These are phyloP conservation scores for Gryganskiella cystojenkinii DNA, from an alignment of 192 early-diverging fungal species.

Conservation along the genomic window DNA sequence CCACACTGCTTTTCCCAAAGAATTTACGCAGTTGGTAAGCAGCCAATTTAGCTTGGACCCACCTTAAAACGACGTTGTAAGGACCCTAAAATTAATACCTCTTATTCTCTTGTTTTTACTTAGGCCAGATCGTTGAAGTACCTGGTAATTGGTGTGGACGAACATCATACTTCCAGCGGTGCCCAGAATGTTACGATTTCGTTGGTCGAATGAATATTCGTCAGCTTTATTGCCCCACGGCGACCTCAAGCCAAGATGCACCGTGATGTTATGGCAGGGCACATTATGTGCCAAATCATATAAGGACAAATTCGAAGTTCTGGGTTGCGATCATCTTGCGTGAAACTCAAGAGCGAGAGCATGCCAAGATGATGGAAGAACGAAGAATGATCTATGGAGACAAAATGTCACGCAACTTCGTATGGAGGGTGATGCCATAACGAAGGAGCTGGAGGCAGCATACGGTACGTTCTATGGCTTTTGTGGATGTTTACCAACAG, in stretches of 20 bases:
- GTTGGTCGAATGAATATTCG: conserved; percentile 38
- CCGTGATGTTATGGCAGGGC: conserved; percentile 37
- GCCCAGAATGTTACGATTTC: conserved; percentile 20
- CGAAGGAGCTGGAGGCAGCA: no score
- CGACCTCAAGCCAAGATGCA: conserved; percentile 27
- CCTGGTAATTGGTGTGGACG: conserved; percentile 25
- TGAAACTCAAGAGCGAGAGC: no score
- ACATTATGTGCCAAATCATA: conserved; percentile 11
- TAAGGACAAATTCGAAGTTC: no score
- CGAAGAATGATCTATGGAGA: no score
- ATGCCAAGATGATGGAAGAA: no score
- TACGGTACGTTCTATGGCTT: no score
- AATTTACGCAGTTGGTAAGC: conserved; percentile 9
- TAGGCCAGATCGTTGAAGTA: conserved; percentile 10
- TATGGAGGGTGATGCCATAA: no score
- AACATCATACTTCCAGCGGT: conserved; percentile 25
- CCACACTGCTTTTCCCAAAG: background rate
- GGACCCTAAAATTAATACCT: background rate
- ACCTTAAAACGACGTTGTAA: background rate
- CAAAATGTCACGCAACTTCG: no score
- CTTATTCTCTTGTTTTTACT: background rate
- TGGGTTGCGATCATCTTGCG: no score
- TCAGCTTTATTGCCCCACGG: conserved; percentile 20
- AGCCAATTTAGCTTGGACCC: background rate
- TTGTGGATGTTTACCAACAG: no score